Base-by-base conservation (phyloP, 805 yeast species). In the Crinitomyces ghanaensis region DNA sequence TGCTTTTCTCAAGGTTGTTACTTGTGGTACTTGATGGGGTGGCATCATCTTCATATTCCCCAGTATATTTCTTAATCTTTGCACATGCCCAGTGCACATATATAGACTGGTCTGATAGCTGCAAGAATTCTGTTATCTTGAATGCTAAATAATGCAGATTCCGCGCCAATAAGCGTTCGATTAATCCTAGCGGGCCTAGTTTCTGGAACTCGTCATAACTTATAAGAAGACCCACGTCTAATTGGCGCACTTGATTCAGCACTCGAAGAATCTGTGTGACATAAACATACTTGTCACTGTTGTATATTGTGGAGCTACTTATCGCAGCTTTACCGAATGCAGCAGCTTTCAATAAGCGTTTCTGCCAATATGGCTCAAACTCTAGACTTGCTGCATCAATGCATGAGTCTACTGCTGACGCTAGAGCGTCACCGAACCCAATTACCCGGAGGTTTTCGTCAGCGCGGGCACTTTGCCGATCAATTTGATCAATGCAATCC, bases 41-140 rank as follows among this genome's bases (percentile, higher is more conserved):
- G 4, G 63, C 61, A 48, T 88, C 96, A 1, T 68, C 63, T 37
- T 65, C 42, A 19, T 65, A 67, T 5, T 64, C 46, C 11, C 77
- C 75, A 28, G 19, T 21, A 15, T n/a, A n/a, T 19, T 57, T 56
- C 37, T 64, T 66, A 16, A 86, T 72, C 48, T 82, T 80, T 21
- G 68, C 57, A 38, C 77, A 70, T 4, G 94, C 86, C 97, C 97
- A 91, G 42, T 76, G 68, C 2, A 72, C 63, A 47, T 77, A 79
- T 0, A 91, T 68, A 11, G 54, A 41, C 47, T 69, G 69, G 32
- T 59, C 60, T 28, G 70, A 74, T 31, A 61, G 54, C 30, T 56
- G 58, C 43, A 65, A 60, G 19, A 69, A 60, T 12, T 68, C 65
- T 4, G 80, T 67, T 1, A 85, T 59, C 39, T 75, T 70, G 21